phyloP scores from a whole-genome alignment of 768 basidiomycete species.

The Hygrocybe punicea region DNA sequence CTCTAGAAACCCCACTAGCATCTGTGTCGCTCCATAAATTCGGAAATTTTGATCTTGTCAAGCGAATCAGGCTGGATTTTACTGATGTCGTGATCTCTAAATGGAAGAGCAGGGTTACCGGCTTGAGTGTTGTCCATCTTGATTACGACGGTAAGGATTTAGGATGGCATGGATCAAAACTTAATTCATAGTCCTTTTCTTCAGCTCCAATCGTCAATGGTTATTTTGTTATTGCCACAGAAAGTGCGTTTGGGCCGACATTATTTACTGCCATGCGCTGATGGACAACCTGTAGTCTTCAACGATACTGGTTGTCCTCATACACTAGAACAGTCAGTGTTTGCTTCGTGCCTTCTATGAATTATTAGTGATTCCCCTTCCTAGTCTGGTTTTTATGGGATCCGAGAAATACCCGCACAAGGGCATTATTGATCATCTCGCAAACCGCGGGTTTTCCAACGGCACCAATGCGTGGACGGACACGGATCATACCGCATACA shows the following conservation, averaged over 20 bases:
- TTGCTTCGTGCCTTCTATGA: not conserved
- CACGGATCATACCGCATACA: conserved; percentile 92
- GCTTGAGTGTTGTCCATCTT: conserved; percentile 85
- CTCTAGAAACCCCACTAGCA: conserved; percentile 4
- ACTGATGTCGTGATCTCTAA: conserved; percentile 81
- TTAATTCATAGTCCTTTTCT: not conserved
- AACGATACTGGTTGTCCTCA: conserved; percentile 94
- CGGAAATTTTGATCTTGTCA: conserved; percentile 83
- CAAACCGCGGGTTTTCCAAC: conserved; percentile 89
- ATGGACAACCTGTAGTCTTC: conserved; percentile 57
- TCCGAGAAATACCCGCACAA: conserved; percentile 95
- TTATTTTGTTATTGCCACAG: conserved; percentile 85
- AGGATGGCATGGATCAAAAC: not conserved
- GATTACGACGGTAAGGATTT: conserved; percentile 73
- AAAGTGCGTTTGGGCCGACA: conserved; percentile 51
- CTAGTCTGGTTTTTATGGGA: conserved; percentile 88
- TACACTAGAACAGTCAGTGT: conserved; percentile 86
- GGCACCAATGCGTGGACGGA: conserved; percentile 98
- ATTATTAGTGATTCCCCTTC: conserved; percentile 9
- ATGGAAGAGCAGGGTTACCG: conserved; percentile 83
- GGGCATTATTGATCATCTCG: conserved; percentile 90
- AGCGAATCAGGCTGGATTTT: conserved; percentile 70
- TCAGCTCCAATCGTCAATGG: conserved; percentile 86
- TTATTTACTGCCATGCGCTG: not conserved
- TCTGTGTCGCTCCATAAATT: conserved; percentile 23